A percentile compares a stretch with the other conserved stretches of the same genome.
Conservation (phyloP, 257 asterid genomes). For the Solanum stenotomum region DNA sequence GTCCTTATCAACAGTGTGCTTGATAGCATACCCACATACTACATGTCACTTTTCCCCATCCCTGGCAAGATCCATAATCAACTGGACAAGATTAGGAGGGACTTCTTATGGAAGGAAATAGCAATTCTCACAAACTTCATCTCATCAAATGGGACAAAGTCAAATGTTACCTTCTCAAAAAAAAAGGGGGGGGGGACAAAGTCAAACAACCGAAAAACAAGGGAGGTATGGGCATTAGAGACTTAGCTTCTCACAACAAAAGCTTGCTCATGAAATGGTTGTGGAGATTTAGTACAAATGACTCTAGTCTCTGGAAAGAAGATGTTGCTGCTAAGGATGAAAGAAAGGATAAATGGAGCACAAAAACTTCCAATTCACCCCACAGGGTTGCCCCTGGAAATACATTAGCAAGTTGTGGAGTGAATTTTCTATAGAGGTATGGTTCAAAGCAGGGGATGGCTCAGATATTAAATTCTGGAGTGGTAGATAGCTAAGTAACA, state of each 20-base stretch:
- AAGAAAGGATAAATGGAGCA: neutral
- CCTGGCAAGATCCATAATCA: neutral
- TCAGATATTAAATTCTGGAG: neutral
- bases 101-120: neutral
- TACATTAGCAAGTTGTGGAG: neutral
- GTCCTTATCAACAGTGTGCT: neutral
- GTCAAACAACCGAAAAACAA: neutral
- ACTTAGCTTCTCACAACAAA: neutral
- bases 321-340: neutral
- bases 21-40: neutral
- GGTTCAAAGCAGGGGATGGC: neutral
- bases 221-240: neutral
- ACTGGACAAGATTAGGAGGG: neutral
- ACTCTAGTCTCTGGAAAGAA: neutral
- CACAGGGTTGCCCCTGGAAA: neutral
- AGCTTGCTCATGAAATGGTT: neutral
- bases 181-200: neutral
- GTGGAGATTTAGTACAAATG: neutral
- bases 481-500: neutral
- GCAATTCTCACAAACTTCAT: neutral
- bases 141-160: neutral
- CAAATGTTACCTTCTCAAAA: neutral
- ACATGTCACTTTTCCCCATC: neutral
- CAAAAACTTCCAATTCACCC: neutral
- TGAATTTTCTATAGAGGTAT: neutral